Conservation (phyloP, 2,329 filamentous ascomycete species). For the Gnomoniopsis smithogilvyi region DNA sequence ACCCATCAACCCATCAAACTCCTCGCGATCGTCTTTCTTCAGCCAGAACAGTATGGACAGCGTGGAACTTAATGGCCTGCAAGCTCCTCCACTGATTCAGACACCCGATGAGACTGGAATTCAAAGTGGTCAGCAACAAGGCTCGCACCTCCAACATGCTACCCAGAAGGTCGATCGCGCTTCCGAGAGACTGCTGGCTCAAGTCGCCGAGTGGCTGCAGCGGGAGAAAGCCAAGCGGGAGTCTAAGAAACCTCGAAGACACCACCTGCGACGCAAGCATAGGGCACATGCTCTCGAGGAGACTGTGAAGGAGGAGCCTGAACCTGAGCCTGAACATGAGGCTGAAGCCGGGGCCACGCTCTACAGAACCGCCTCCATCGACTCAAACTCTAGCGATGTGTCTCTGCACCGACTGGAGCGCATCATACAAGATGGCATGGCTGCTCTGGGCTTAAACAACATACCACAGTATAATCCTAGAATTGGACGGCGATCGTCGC, state of each 20-base stretch:
- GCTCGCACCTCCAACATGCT: slow-evolving; percentile 26
- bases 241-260: slow-evolving; percentile 47
- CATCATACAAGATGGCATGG: slow-evolving; percentile 70
- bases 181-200: slow-evolving; percentile 61
- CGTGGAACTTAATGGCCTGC: slow-evolving; percentile 22
- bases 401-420: slow-evolving; percentile 78
- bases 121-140: slow-evolving; percentile 5
- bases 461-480: slow-evolving; percentile 42
- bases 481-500: slow-evolving; percentile 39
- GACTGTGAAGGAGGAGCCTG: slow-evolving; percentile 16
- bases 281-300: slow-evolving; percentile 32
- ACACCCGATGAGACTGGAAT: slow-evolving; percentile 24
- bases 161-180: slow-evolving; percentile 30
- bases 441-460: slow-evolving; percentile 46
- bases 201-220: slow-evolving; percentile 81
- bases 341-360: neutral
- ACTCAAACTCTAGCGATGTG: slow-evolving; percentile 65
- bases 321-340: slow-evolving; percentile 18
- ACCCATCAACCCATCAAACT: slow-evolving; percentile 31
- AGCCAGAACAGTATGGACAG: slow-evolving; percentile 34
- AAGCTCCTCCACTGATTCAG: slow-evolving; percentile 25
- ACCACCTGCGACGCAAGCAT: slow-evolving; percentile 37
- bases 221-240: slow-evolving; percentile 70
- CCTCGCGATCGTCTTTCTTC: slow-evolving; percentile 43
- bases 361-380: slow-evolving; percentile 50